These are phyloP conservation scores for Myotisia sp. DNA, from an alignment of 2,329 filamentous ascomycete genomes.

Conservation along the genomic window DNA sequence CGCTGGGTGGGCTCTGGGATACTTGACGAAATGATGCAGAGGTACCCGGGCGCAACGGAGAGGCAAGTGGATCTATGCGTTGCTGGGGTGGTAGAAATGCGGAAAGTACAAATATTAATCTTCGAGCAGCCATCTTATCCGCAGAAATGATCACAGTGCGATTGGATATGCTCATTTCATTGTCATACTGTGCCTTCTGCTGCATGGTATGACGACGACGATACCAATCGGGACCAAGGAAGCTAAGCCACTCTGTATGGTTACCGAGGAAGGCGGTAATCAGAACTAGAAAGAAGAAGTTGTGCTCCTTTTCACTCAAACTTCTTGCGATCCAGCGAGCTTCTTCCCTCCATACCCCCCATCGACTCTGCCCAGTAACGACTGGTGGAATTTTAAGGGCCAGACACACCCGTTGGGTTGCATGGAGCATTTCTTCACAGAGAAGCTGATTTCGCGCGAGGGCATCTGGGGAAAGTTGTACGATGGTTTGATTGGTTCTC, in stretches of 20 bases:
- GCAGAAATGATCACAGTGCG: slow-evolving; percentile 44
- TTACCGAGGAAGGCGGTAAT: slow-evolving; percentile 46
- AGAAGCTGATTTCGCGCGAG: slow-evolving; percentile 33
- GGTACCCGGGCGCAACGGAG: slow-evolving; percentile 27
- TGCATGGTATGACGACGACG: slow-evolving; percentile 38
- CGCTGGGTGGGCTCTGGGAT: slow-evolving; percentile 40
- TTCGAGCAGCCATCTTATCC: slow-evolving; percentile 45
- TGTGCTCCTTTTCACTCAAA: slow-evolving; percentile 42
- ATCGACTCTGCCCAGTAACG: slow-evolving; percentile 43
- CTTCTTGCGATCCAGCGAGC: slow-evolving; percentile 43
- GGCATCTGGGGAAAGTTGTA: slow-evolving; percentile 38
- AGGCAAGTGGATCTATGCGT: slow-evolving; percentile 25
- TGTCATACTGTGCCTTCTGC: slow-evolving; percentile 35
- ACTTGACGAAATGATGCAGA: slow-evolving; percentile 35
- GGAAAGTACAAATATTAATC: slow-evolving; percentile 44
- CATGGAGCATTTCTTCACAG: slow-evolving; percentile 33
- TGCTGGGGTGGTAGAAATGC: slow-evolving; percentile 42
- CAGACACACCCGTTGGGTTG: slow-evolving; percentile 37
- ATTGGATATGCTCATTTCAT: slow-evolving; percentile 35
- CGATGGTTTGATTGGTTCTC: slow-evolving; percentile 33
- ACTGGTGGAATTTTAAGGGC: slow-evolving; percentile 44
- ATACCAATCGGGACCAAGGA: slow-evolving; percentile 41
- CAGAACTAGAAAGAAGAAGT: slow-evolving; percentile 45
- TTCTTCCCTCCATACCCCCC: slow-evolving; percentile 48
- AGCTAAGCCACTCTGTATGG: slow-evolving; percentile 46